Evolutionary conservation across 108 stramenopile genomes (phyloP), one percentile per base, ranked within the genome.

Genomic region (Craspedostauros australis): DNA sequence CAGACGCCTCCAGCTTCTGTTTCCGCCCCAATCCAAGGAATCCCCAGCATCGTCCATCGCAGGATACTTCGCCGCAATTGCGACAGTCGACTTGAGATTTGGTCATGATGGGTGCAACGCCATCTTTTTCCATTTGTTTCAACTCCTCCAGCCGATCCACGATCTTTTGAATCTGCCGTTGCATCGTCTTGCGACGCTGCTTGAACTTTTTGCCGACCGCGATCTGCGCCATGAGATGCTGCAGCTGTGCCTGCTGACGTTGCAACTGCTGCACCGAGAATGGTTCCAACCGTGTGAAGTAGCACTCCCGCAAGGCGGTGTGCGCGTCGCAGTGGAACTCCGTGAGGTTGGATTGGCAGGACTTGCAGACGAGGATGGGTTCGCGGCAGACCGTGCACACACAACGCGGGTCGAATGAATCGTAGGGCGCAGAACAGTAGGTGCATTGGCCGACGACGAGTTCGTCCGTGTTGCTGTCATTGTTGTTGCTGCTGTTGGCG

Each of bases 351-450:
- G 29, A 37, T 50, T 62, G 55, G 48, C 86, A 87, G n/a, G 25
- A 2, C 0, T 29, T 4, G 54, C 90, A 91, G n/a, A 86, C 68
- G 51, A 91, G 55, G 3, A 66, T 60, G 0, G 79, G 84, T 54
- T 91, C 90, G 19, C 84, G 73, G 54, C 92, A 93, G 9, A 87
- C 85, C n/a, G 92, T 84, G 56, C 92, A 93, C 20, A 88, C 70
- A 55, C 72, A 72, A 33, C 74, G 55, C 6, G 91, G 74, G 22
- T 59, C 70, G 62, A 88, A 93, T 0, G 46, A 51, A 73, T 93
- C 91, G 51, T 83, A 73, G 1, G 78, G 71, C 9, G 45, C 29
- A 5, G 16, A 7, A 44, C 91, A 93, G 47, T 86, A 81, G 20
- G 72, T 28, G 50, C 91, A 93, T 21, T 57, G 25, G 7, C 86